phyloP scores from a whole-genome alignment of 202 grass and related monocot genomes.

The Digitaria exilis region DNA sequence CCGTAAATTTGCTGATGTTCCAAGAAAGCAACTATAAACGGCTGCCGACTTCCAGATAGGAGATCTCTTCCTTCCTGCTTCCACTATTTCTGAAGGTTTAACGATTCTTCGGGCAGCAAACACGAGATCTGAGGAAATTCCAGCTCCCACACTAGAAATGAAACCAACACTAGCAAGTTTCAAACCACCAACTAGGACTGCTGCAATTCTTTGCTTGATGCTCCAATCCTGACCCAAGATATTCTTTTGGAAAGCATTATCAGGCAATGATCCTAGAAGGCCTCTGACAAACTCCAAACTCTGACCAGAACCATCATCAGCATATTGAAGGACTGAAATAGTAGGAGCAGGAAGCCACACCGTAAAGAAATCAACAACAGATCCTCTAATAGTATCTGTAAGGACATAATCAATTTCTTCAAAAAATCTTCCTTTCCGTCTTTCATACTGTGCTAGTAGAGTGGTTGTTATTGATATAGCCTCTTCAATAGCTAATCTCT shows the following conservation, averaged over 20 bases:
- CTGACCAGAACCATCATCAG: conserved; percentile 72
- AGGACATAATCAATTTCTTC: conserved; percentile 98
- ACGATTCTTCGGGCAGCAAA: conserved; percentile 60
- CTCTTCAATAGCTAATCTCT: conserved; percentile 94
- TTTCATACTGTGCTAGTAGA: conserved; percentile 89
- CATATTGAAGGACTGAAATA: conserved; percentile 82
- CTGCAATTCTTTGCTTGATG: conserved; percentile 67
- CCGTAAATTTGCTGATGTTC: conserved; percentile 90
- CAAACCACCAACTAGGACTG: conserved; percentile 81
- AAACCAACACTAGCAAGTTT: conserved; percentile 90
- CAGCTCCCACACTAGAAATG: conserved; percentile 84
- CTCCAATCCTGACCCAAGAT: conserved; percentile 72
- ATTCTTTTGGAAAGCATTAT: conserved; percentile 97
- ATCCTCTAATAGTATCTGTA: conserved; percentile 91
- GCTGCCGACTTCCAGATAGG: conserved; percentile 84
- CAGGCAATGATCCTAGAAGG: conserved; percentile 79
- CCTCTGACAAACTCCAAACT: conserved; percentile 76
- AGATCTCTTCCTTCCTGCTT: conserved; percentile 61
- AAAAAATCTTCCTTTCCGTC: conserved; percentile 75
- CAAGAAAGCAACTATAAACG: conserved; percentile 85
- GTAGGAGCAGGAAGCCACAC: conserved; percentile 98
- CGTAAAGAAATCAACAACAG: conserved; percentile 94
- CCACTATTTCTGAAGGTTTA: conserved; percentile 54
- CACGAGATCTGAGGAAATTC: conserved; percentile 73
- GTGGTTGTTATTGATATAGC: conserved; percentile 89